Conservation (phyloP, 2,329 filamentous ascomycete species). For the Periconia sp. region DNA sequence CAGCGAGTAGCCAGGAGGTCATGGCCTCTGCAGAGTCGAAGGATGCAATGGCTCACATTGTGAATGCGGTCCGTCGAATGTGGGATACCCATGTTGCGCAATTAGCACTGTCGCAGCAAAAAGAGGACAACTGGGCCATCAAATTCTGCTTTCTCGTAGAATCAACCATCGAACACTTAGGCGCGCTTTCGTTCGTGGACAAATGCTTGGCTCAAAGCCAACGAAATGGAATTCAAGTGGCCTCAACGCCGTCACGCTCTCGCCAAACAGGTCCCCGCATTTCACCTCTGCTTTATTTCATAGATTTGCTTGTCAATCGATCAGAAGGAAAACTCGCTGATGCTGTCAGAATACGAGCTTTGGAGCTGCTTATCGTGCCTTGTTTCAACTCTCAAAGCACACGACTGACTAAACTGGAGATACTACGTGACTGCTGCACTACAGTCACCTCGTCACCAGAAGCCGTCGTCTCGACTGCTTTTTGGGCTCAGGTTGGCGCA, state of each 20-base stretch:
- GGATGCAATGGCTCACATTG: conserved; percentile 71
- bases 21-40: conserved; percentile 84
- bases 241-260: conserved; percentile 65
- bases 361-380: conserved; percentile 58
- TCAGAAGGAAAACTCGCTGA: conserved; percentile 41
- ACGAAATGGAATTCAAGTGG: conserved; percentile 61
- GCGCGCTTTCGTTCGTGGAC: conserved; percentile 53
- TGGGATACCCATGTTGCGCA: conserved; percentile 61
- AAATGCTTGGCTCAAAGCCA: conserved; percentile 56
- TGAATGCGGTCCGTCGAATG: conserved; percentile 68
- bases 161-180: conserved; percentile 54
- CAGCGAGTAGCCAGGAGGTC: conserved; percentile 80
- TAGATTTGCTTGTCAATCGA: conserved; percentile 59
- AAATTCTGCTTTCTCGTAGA: conserved; percentile 55
- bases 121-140: conserved; percentile 48
- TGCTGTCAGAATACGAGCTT: conserved; percentile 38
- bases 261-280: conserved; percentile 53
- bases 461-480: conserved; percentile 21
- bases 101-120: conserved; percentile 33
- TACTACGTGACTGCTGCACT: conserved; percentile 41
- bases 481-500: conserved; percentile 31
- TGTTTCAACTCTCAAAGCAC: conserved; percentile 54
- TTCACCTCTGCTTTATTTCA: conserved; percentile 67
- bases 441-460: conserved; percentile 21
- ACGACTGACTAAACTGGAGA: conserved; percentile 38